These are phyloP conservation scores for Diaporthe destruens DNA, from an alignment of 2,329 filamentous ascomycete species.

Conservation along the genomic window DNA sequence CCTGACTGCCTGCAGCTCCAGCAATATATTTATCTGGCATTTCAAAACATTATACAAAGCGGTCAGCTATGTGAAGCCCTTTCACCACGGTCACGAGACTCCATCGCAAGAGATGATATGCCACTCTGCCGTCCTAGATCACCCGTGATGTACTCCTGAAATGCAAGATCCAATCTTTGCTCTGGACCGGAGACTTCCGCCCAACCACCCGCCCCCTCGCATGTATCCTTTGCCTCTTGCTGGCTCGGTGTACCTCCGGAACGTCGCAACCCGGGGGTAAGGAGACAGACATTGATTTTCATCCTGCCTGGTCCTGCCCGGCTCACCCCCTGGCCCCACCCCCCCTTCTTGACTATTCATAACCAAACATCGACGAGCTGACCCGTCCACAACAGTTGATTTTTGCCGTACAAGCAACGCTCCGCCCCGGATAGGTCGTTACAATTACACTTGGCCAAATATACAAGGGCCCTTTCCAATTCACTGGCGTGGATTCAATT, in stretches of 20 bases:
- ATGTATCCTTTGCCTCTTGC: neutral
- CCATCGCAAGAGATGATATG: constrained; percentile 25
- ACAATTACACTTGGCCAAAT: constrained; percentile 40
- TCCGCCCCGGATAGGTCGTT: constrained; percentile 36
- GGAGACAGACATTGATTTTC: neutral
- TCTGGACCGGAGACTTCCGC: constrained; percentile 22
- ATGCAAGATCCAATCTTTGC: constrained; percentile 34
- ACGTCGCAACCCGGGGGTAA: neutral
- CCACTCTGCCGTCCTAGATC: constrained; percentile 21
- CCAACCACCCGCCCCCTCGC: neutral
- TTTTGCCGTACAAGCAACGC: constrained; percentile 39
- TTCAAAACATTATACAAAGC: constrained; percentile 31
- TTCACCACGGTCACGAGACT: constrained; percentile 1
- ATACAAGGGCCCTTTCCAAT: constrained; percentile 22
- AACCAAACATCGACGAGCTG: constrained; percentile 34
- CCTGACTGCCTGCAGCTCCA: constrained; percentile 13
- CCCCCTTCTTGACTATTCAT: neutral
- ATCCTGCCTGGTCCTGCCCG: constrained; percentile 17
- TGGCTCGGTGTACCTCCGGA: neutral
- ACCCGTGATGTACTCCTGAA: constrained; percentile 30
- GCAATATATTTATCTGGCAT: constrained; percentile 32
- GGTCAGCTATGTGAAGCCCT: constrained; percentile 27
- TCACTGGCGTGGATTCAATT: constrained; percentile 4
- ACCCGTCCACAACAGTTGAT: constrained; percentile 33
- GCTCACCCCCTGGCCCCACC: neutral